Conservation (phyloP, 148 eudicot species). For the Silene conica region DNA sequence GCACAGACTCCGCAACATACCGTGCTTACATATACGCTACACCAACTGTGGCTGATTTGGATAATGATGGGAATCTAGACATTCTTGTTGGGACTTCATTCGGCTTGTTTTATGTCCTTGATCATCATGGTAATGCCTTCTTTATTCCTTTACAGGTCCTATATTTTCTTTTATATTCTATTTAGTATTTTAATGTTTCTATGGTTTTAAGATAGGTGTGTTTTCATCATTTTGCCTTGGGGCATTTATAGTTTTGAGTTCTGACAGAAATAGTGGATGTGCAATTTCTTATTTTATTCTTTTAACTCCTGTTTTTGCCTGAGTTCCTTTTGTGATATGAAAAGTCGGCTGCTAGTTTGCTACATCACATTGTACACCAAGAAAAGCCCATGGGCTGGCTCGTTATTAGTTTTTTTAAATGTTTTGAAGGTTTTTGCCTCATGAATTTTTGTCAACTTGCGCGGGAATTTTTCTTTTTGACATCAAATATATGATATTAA, state of each 20-base stretch:
- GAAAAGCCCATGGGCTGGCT: too few relatives aligned
- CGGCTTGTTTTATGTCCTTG: constrained; percentile 88
- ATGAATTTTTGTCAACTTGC: too few relatives aligned
- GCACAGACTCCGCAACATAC: constrained; percentile 73
- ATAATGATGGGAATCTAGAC: constrained; percentile 93
- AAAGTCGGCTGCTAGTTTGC: not conserved
- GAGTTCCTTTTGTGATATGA: not conserved
- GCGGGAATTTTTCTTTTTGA: too few relatives aligned
- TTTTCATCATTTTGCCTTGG: not conserved
- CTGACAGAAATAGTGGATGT: not conserved
- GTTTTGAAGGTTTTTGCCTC: not conserved
- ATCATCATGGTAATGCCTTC: constrained; percentile 75
- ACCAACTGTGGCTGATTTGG: constrained; percentile 89
- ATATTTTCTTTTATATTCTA: not conserved
- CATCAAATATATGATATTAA: too few relatives aligned
- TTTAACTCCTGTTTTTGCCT: not conserved
- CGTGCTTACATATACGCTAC: constrained; percentile 89
- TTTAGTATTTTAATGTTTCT: not conserved
- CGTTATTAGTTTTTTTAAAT: too few relatives aligned
- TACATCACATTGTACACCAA: not conserved
- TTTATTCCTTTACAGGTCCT: constrained; percentile 2
- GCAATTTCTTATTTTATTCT: not conserved
- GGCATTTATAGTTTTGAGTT: not conserved
- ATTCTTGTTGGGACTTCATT: constrained; percentile 91
- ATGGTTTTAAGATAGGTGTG: not conserved